These are phyloP conservation scores for Tubosaeta sp. DNA, from an alignment of 768 basidiomycete species.

Conservation along the genomic window DNA sequence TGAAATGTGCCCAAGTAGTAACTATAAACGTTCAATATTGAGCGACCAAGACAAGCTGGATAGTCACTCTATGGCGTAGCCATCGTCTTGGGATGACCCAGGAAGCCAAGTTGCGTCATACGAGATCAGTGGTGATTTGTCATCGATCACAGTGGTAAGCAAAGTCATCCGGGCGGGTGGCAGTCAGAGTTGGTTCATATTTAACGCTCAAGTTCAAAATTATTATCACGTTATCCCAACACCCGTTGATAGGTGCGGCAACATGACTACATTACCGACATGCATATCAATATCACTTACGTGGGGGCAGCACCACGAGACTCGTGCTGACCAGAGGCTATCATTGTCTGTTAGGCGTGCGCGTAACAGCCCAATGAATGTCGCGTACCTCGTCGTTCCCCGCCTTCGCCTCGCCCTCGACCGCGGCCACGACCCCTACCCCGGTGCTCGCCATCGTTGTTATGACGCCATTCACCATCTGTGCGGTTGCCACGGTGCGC, in stretches of 20 bases:
- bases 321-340: slow-evolving; percentile 23
- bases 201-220: background rate
- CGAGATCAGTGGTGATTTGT: slow-evolving; percentile 30
- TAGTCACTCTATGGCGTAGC: slow-evolving; percentile 14
- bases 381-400: slow-evolving; percentile 39
- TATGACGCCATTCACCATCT: slow-evolving; percentile 48
- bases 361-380: background rate
- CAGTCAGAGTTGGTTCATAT: background rate
- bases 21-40: slow-evolving; percentile 14
- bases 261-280: background rate
- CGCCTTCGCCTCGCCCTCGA: slow-evolving; percentile 39
- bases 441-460: slow-evolving; percentile 38
- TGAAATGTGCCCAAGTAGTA: slow-evolving; percentile 39
- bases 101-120: slow-evolving; percentile 24
- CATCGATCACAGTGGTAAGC: slow-evolving; percentile 22
- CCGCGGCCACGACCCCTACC: slow-evolving; percentile 42
- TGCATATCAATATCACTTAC: slow-evolving; percentile 6
- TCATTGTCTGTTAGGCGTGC: background rate
- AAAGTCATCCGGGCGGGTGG: slow-evolving; percentile 15
- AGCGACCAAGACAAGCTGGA: background rate
- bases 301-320: slow-evolving; percentile 16
- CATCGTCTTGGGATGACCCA: slow-evolving; percentile 17
- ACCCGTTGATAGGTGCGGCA: background rate
- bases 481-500: slow-evolving; percentile 17
- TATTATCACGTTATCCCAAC: background rate